Base-by-base conservation (phyloP, 2,329 filamentous ascomycete genomes). In the Alternaria arbusti region DNA sequence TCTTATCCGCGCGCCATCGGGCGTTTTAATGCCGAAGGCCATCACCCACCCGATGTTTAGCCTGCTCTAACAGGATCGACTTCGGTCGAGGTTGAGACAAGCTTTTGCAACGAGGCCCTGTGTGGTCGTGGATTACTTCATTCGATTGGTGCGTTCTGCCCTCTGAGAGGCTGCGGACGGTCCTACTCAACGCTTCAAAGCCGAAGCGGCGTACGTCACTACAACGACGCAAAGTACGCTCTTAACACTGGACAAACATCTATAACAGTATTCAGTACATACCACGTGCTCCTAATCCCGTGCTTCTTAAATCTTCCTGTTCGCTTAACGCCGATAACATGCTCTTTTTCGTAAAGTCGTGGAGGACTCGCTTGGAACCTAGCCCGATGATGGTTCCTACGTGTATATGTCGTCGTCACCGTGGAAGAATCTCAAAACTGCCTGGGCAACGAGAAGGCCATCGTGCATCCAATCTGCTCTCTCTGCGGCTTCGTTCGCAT, bases 401-500 rank as follows among this genome's bases (percentile, higher is more conserved):
- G 67, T 59, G 30, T 68, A 54, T 15, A 57, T 57, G 45, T 78
- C 75, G 49, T 78, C 75, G 32, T 78, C 75, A 0, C 75, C 75
- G 44, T 78, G 75, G 51, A 77, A 77, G 49, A 78, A 77, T 32
- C 74, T 59, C 45, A 78, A 36, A 6, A 76, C 74, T 6, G 74
- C 75, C 59, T 74, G 70, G 15, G 74, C 74, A 43, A 78, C 71
- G 6, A 70, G 40, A 12, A 71, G 20, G 20, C 75, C 75, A 55
- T 78, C 75, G 43, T 78, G 75, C 70, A 70, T 72, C 74, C 74
- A 78, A 44, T 74, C 71, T 6, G 75, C 75, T 26, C 65, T 69
- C 54, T 74, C 72, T 1, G 63, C 66, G 26, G 75, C 82, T 64
- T 81, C 78, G 30, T 79, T 72, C 15, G 77, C 70, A 58, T 80